These are phyloP conservation scores for Sporothrix pallida DNA, from an alignment of 2,329 filamentous ascomycete species.

Conservation along the genomic window DNA sequence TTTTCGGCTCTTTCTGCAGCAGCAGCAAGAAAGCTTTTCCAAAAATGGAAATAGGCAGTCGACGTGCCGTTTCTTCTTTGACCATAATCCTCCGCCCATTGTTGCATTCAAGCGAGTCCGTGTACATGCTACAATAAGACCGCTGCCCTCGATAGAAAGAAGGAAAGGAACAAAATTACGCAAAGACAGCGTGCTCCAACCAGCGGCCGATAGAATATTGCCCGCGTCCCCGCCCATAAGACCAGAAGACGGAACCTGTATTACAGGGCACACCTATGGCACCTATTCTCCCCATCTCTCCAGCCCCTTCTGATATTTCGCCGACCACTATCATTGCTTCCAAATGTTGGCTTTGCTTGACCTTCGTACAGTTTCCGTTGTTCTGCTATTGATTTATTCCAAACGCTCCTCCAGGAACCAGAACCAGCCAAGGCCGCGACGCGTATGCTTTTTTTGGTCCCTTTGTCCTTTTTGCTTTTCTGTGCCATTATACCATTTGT, in stretches of 20 bases:
- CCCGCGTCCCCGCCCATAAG: not conserved
- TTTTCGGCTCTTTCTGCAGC: not conserved
- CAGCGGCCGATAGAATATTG: not conserved
- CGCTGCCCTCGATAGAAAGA: not conserved
- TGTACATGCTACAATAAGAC: not conserved
- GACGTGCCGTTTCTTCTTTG: not conserved
- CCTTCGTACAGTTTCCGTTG: not conserved
- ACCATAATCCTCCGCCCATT: not conserved
- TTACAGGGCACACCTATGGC: not conserved
- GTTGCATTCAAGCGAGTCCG: not conserved
- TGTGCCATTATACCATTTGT: not conserved
- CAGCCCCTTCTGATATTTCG: not conserved
- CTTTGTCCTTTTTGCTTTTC: not conserved
- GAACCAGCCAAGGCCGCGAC: not conserved
- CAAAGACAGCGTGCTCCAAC: not conserved
- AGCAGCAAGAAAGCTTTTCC: not conserved
- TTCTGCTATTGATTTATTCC: conserved; percentile 3
- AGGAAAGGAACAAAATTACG: no score
- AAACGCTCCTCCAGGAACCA: conserved; percentile 18
- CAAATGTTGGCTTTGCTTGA: not conserved
- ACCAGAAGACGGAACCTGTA: not conserved
- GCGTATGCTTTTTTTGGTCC: not conserved
- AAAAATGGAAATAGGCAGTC: conserved; percentile 24
- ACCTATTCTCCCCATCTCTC: not conserved
- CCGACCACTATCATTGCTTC: not conserved